Conservation (phyloP, 2,329 filamentous ascomycete genomes). For the Pezicula radicicola region DNA sequence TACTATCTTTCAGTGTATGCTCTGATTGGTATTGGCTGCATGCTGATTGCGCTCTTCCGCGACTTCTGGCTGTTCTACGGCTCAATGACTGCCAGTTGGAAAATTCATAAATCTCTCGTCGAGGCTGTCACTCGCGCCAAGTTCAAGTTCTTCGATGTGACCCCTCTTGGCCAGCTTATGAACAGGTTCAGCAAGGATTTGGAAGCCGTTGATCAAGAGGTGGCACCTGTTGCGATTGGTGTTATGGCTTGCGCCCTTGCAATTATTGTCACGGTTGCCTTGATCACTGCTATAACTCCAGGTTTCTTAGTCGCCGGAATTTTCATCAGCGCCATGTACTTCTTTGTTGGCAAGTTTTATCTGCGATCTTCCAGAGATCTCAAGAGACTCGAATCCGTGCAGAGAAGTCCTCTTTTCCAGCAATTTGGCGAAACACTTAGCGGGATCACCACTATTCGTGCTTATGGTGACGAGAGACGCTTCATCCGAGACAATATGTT, state of each 20-base stretch:
- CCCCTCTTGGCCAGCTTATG: slow-evolving; percentile 92
- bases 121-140: slow-evolving; percentile 79
- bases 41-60: slow-evolving; percentile 75
- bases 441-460: slow-evolving; percentile 94
- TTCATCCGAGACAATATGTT: slow-evolving; percentile 90
- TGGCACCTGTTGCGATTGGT: slow-evolving; percentile 84
- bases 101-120: slow-evolving; percentile 78
- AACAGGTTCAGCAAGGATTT: slow-evolving; percentile 98
- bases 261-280: slow-evolving; percentile 77
- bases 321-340: slow-evolving; percentile 82
- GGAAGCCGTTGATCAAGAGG: slow-evolving; percentile 91
- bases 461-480: slow-evolving; percentile 88
- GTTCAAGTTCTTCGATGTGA: slow-evolving; percentile 97
- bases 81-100: slow-evolving; percentile 82
- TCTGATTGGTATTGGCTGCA: slow-evolving; percentile 71
- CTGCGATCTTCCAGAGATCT: slow-evolving; percentile 90
- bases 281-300: slow-evolving; percentile 88
- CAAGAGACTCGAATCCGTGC: slow-evolving; percentile 90
- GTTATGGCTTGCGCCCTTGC: slow-evolving; percentile 62
- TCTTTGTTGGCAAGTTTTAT: slow-evolving; percentile 82
- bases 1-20: slow-evolving; percentile 88
- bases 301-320: slow-evolving; percentile 83
- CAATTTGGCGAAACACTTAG: slow-evolving; percentile 95
- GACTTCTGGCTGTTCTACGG: slow-evolving; percentile 92
- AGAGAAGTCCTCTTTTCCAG: slow-evolving; percentile 93